Evolutionary conservation across 2,329 filamentous ascomycete species (phyloP).

Genomic region (Aspergillus tubingensis): DNA sequence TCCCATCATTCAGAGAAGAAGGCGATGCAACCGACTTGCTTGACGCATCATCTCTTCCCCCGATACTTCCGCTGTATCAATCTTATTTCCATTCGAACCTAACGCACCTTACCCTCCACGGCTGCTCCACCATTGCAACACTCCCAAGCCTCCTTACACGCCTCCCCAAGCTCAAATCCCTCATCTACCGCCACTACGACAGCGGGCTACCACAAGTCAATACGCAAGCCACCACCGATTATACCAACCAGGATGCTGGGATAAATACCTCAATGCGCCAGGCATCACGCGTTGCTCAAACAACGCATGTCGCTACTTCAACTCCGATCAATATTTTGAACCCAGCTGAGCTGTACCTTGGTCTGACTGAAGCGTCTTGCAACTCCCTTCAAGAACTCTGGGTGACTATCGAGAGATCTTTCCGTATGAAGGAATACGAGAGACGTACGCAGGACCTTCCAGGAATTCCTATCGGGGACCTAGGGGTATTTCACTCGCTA

Average conservation of each 20-base stretch:
- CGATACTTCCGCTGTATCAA: not conserved
- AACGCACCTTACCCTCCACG: not conserved
- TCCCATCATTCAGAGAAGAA: not conserved
- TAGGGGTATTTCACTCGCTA: not conserved
- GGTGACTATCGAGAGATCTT: not conserved
- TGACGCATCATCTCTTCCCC: too few relatives aligned
- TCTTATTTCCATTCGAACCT: not conserved
- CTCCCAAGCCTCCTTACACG: not conserved
- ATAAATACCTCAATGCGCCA: not conserved
- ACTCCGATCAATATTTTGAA: not conserved
- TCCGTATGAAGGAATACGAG: not conserved
- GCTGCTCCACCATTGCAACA: not conserved
- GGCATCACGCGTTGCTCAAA: not conserved
- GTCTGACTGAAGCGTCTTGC: not conserved
- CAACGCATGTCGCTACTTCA: not conserved
- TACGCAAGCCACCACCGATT: not conserved
- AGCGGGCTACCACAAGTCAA: not conserved
- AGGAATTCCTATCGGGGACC: not conserved
- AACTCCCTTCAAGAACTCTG: not conserved
- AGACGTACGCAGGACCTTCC: not conserved
- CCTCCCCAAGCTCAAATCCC: not conserved
- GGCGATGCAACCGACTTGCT: not conserved
- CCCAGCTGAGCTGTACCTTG: not conserved
- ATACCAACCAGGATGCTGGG: not conserved
- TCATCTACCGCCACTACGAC: not conserved